Conservation (phyloP, 371 early-diverging fungal species). For the Syncephalis fuscata region DNA sequence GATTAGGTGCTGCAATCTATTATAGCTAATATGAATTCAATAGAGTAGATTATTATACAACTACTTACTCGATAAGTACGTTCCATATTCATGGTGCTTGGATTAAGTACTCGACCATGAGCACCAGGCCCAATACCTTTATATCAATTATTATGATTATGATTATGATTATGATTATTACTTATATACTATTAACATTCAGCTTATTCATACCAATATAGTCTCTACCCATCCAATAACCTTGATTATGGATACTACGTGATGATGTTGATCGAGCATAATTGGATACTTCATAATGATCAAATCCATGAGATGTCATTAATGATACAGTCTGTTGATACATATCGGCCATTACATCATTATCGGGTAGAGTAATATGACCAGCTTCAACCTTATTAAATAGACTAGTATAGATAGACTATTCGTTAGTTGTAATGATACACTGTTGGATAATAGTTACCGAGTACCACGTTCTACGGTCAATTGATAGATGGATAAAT, state of each 20-base stretch:
- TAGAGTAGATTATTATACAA: not conserved
- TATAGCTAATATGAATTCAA: not conserved
- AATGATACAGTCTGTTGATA: conserved; percentile 33
- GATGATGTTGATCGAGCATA: conserved; percentile 20
- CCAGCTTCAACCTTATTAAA: conserved; percentile 22
- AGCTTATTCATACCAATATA: conserved; percentile 32
- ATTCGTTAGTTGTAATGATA: not conserved
- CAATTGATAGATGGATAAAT: conserved; percentile 61
- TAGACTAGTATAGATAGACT: conserved; percentile 13
- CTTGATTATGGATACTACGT: conserved; percentile 44
- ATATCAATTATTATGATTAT: not conserved
- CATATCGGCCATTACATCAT: conserved; percentile 41
- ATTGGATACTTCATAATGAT: conserved; percentile 67
- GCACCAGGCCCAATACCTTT: conserved; percentile 59
- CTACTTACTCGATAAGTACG: conserved; percentile 31
- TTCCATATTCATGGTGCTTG: conserved; percentile 10
- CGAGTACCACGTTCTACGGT: conserved; percentile 63
- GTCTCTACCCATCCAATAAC: conserved; percentile 61
- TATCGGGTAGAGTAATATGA: conserved; percentile 15
- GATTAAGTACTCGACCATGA: conserved; percentile 41
- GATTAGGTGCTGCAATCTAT: conserved; percentile 24
- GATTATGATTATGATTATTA: not conserved
- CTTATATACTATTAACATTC: no score
- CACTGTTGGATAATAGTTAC: conserved; percentile 9
- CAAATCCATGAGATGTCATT: conserved; percentile 21